Base-by-base conservation (phyloP, 2,329 filamentous ascomycete genomes). In the Cordyceps cateniannulata region DNA sequence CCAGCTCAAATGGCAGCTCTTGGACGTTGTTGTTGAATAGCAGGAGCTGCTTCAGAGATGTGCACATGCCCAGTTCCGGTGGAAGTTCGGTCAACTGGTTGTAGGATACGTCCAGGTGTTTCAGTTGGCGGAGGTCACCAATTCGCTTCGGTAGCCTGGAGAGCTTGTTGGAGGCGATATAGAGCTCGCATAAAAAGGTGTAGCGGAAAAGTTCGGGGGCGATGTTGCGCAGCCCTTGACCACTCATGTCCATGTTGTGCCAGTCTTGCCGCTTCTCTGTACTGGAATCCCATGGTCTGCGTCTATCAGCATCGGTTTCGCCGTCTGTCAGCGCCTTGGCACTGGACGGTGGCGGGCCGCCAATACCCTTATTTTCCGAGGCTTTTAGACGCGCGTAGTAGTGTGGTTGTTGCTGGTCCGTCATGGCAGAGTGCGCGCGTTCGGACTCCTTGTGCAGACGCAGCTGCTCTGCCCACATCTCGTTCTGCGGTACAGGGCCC, bases 1-100 rank as follows among this genome's bases (percentile, higher is more conserved):
- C 95, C 62, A 99, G 78, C 73, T 98, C 93, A 68, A 82, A 88
- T 1, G 95, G 95, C 27, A 99, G 80, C 24, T 85, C 87, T 63
- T 85, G 85, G 59, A 99, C 88, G 64, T 90, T 83, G 73, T 99
- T 99, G 77, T 96, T 92, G 72, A 96, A 97, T 2, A 97, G 80
- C 29, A 93, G 79, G 5, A 99, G 81, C 66, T 90, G 87, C 75
- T 91, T 92, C 60, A 99, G 79, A 67, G 93, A 95, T 29, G 93
- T 95, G 68, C 96, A 91, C 93, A 98, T 99, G 70, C 95, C 95
- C 63, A 99, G 85, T 77, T 99, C 93, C 24, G 90, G 84, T 1
- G 95, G 95, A 4, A 99, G 79, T 65, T 89, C 86, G 9, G 82
- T 83, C 63, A 99, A 81, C 63, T 93, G 85, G 73, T 99, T 99